These are phyloP conservation scores for Colletotrichum caudatum DNA, from an alignment of 2,329 filamentous ascomycete species.

Conservation along the genomic window DNA sequence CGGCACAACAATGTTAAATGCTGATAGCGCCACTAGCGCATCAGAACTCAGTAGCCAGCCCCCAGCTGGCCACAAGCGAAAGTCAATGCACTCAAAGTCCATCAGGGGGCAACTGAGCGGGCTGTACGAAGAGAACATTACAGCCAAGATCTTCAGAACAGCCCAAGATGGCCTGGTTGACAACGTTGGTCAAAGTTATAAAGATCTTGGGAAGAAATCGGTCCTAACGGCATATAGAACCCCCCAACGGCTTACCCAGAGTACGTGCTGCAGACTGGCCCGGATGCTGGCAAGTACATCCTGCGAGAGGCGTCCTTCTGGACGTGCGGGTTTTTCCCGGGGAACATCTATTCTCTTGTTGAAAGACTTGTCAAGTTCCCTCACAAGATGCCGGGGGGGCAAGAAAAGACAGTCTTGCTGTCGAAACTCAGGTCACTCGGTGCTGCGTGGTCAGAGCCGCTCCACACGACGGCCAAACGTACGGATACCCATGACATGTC, in stretches of 20 bases:
- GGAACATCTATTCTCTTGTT: conserved; percentile 50
- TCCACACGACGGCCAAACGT: conserved; percentile 52
- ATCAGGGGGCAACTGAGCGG: conserved; percentile 26
- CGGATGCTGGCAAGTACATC: conserved; percentile 40
- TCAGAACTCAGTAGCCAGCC: conserved; percentile 12
- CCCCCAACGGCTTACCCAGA: conserved; percentile 43
- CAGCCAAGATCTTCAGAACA: conserved; percentile 43
- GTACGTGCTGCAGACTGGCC: conserved; percentile 42
- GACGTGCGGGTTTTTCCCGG: conserved; percentile 57
- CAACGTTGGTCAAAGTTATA: conserved; percentile 36
- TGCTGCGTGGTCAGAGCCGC: conserved; percentile 50
- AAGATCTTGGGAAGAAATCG: not conserved
- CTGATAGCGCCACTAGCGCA: conserved; percentile 32
- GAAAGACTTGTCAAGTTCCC: conserved; percentile 52
- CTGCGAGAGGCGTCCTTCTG: conserved; percentile 45
- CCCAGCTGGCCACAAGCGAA: not conserved
- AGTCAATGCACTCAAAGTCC: conserved; percentile 10
- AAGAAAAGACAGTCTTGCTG: conserved; percentile 37
- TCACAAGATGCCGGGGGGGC: conserved; percentile 37
- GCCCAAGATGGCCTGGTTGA: conserved; percentile 31
- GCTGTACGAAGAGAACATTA: conserved; percentile 43
- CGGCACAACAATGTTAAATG: conserved; percentile 26
- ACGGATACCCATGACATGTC: conserved; percentile 67
- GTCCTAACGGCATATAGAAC: conserved; percentile 20
- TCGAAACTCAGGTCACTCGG: conserved; percentile 46